Conservation (phyloP, 1,139 yeast species). For the Scheffersomyces titani region DNA sequence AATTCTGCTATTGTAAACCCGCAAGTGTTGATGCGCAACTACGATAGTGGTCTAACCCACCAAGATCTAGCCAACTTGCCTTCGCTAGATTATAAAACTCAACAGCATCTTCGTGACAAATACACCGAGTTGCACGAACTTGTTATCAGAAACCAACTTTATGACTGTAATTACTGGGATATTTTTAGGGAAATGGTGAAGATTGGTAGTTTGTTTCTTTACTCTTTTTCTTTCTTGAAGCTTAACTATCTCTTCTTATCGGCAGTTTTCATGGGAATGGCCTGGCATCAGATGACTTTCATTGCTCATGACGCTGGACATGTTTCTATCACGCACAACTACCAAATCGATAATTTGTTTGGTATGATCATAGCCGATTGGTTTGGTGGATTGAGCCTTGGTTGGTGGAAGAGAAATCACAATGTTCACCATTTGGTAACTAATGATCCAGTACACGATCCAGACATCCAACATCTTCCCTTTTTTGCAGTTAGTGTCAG, state of each 20-base stretch:
- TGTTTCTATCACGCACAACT: conserved; percentile 77
- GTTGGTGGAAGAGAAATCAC: conserved; percentile 96
- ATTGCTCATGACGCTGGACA: conserved; percentile 93
- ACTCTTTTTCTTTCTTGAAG: conserved; percentile 52
- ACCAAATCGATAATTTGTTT: conserved; percentile 71
- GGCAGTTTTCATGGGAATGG: conserved; percentile 68
- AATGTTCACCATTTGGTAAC: conserved; percentile 88
- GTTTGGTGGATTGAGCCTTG: conserved; percentile 84
- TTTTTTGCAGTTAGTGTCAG: conserved; percentile 84
- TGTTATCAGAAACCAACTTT: conserved; percentile 59
- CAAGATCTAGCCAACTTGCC: conserved; percentile 61
- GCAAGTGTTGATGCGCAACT: conserved; percentile 51
- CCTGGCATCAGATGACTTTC: conserved; percentile 90
- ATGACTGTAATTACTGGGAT: conserved; percentile 73
- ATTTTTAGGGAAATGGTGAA: conserved; percentile 66
- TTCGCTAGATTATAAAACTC: conserved; percentile 66
- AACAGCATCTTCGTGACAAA: conserved; percentile 52
- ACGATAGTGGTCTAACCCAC: conserved; percentile 56
- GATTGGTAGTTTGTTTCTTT: conserved; percentile 53
- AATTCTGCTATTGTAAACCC: conserved; percentile 53
- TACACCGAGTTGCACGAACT: conserved; percentile 63
- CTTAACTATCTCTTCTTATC: conserved; percentile 50
- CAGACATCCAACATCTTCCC: conserved; percentile 91
- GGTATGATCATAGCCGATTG: conserved; percentile 77
- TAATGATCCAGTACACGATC: conserved; percentile 91